Evolutionary conservation across 129 eudicot genomes (phyloP).

Genomic region (Deinandra increscens): DNA sequence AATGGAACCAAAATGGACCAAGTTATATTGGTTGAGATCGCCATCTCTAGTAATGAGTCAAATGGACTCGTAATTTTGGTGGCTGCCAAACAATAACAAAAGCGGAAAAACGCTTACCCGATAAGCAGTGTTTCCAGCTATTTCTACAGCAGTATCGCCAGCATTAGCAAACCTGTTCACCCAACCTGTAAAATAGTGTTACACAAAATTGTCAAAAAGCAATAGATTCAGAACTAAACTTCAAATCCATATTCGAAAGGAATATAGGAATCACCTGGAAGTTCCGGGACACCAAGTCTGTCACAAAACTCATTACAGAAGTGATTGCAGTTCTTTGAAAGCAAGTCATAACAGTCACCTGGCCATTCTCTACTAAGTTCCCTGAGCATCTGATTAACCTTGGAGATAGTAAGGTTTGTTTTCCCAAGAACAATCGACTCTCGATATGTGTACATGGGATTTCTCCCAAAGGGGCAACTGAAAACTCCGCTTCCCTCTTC

Average conservation of each 20-base stretch:
- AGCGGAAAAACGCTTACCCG: constrained; percentile 45
- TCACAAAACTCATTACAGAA: constrained; percentile 94
- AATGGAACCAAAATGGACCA: no score
- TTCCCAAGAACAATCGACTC: constrained; percentile 77
- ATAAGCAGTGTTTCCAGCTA: constrained; percentile 87
- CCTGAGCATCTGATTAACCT: constrained; percentile 79
- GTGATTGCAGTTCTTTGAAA: constrained; percentile 89
- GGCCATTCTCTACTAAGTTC: constrained; percentile 97
- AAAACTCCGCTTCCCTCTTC: constrained; percentile 93
- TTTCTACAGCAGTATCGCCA: constrained; percentile 92
- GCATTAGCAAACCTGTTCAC: constrained; percentile 96
- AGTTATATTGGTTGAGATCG: no score
- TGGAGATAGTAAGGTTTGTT: constrained; percentile 51
- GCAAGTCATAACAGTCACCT: constrained; percentile 79
- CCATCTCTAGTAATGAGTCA: no score
- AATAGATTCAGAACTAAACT: not conserved
- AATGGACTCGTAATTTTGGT: not conserved
- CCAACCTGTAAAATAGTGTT: constrained; percentile 62
- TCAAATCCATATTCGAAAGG: not conserved
- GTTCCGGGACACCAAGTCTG: constrained; percentile 76
- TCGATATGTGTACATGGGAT: constrained; percentile 91
- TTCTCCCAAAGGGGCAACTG: constrained; percentile 80
- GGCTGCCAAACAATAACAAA: not conserved
- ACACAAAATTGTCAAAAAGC: not conserved
- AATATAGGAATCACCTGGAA: constrained; percentile 59